Evolutionary conservation across 129 eudicot species (phyloP).

Genomic region (Helianthus tuberosus): DNA sequence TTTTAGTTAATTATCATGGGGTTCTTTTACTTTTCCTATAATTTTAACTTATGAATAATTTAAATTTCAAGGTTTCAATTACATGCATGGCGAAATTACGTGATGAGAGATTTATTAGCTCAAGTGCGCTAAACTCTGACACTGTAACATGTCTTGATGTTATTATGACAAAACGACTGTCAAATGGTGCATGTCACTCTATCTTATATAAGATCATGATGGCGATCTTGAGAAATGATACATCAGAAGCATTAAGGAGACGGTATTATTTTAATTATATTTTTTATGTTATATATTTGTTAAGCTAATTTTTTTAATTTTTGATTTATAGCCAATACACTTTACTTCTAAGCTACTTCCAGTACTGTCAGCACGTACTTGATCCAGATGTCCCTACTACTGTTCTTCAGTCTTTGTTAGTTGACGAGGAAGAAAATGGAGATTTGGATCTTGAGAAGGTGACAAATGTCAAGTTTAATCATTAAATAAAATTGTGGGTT

Average conservation of each 20-base stretch:
- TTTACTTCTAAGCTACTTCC: slow-evolving; percentile 85
- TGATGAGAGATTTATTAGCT: slow-evolving; percentile 73
- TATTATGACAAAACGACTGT: slow-evolving; percentile 70
- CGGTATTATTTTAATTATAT: slow-evolving; percentile 49
- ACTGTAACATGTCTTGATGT: slow-evolving; percentile 79
- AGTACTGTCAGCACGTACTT: slow-evolving; percentile 90
- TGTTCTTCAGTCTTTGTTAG: slow-evolving; percentile 74
- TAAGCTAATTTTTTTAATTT: background rate
- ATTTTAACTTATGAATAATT: background rate
- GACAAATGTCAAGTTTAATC: slow-evolving; percentile 18
- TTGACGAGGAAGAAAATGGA: slow-evolving; percentile 66
- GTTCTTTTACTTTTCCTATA: background rate
- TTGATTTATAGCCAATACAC: slow-evolving; percentile 82
- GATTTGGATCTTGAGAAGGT: slow-evolving; percentile 86
- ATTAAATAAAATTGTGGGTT: background rate
- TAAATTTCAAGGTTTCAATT: slow-evolving; percentile 61
- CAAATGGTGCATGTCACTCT: slow-evolving; percentile 87
- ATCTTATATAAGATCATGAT: slow-evolving; percentile 76
- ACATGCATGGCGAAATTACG: slow-evolving; percentile 98
- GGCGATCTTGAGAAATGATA: slow-evolving; percentile 78
- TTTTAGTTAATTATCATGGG: slow-evolving; percentile 4
- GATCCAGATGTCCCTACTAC: slow-evolving; percentile 89
- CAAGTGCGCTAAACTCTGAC: slow-evolving; percentile 71
- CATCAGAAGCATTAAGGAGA: slow-evolving; percentile 93
- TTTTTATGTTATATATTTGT: background rate